Evolutionary conservation across 768 basidiomycete species (phyloP).

Genomic region (Xerocomus potaroensis): DNA sequence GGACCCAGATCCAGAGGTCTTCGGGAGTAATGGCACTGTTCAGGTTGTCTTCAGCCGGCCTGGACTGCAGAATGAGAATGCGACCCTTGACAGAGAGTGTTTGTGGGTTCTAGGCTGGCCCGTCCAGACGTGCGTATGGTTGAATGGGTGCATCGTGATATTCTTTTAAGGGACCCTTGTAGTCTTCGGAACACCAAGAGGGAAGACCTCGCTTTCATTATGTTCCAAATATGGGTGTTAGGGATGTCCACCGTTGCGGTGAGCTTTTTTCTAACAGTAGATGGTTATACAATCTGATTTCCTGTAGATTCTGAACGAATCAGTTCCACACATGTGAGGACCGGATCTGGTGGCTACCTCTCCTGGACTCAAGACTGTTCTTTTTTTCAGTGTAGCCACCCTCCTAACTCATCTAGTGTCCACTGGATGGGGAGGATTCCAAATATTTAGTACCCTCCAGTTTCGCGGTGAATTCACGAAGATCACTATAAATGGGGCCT

Average conservation of each 20-base stretch:
- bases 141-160: not conserved
- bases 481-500: slow-evolving; percentile 63
- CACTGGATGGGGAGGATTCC: slow-evolving; percentile 69
- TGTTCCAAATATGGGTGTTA: slow-evolving; percentile 77
- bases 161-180: not conserved
- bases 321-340: slow-evolving; percentile 65
- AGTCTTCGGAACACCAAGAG: slow-evolving; percentile 71
- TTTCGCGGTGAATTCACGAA: slow-evolving; percentile 56
- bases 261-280: slow-evolving; percentile 23
- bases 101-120: slow-evolving; percentile 68
- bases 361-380: not conserved
- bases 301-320: slow-evolving; percentile 55
- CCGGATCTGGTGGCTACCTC: not conserved
- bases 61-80: slow-evolving; percentile 31
- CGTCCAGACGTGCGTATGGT: slow-evolving; percentile 51
- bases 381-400: slow-evolving; percentile 49
- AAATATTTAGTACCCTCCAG: slow-evolving; percentile 53
- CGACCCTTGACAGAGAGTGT: slow-evolving; percentile 45
- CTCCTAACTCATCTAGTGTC: slow-evolving; percentile 69
- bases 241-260: slow-evolving; percentile 71
- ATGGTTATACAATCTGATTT: not conserved
- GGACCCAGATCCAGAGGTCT: slow-evolving; percentile 22
- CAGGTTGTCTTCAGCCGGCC: slow-evolving; percentile 34
- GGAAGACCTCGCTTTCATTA: slow-evolving; percentile 73
- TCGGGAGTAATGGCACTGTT: slow-evolving; percentile 19